Conservation (phyloP, 2,329 filamentous ascomycete genomes). For the Sclerotinia sclerotiorum region DNA sequence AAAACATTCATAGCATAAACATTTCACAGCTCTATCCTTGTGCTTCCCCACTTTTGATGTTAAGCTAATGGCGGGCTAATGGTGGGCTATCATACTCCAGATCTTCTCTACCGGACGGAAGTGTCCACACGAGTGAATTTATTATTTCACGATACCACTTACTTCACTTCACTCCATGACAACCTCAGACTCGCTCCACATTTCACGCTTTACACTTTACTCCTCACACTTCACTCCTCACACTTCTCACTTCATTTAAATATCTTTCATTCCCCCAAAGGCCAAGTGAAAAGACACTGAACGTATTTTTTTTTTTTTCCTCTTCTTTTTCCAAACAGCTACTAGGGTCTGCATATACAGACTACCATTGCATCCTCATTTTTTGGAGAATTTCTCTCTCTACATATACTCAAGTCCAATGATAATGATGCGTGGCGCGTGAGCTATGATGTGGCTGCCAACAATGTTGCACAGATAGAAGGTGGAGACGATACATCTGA, state of each 20-base stretch:
- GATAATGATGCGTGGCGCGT: neutral
- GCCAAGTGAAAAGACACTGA: too few relatives aligned
- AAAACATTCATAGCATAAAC: neutral
- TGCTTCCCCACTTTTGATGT: neutral
- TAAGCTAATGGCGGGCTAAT: neutral
- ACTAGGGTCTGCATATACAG: too few relatives aligned
- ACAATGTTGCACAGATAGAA: conserved; percentile 12
- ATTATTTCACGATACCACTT: neutral
- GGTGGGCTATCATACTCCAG: conserved; percentile 7
- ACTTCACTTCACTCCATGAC: neutral
- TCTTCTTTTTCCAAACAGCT: too few relatives aligned
- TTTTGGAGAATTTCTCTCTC: neutral
- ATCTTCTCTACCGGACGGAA: neutral
- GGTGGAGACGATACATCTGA: neutral
- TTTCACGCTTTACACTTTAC: neutral
- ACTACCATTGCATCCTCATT: neutral
- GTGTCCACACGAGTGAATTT: neutral
- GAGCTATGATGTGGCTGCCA: conserved; percentile 20
- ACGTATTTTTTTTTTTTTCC: too few relatives aligned
- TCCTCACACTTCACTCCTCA: neutral
- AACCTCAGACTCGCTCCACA: too few relatives aligned
- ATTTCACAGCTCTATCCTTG: neutral
- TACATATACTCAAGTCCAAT: neutral
- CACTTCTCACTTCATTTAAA: too few relatives aligned
- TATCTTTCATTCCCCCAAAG: too few relatives aligned